phyloP scores from a whole-genome alignment of 192 early-diverging fungal genomes.

The Phycomyces nitens region DNA sequence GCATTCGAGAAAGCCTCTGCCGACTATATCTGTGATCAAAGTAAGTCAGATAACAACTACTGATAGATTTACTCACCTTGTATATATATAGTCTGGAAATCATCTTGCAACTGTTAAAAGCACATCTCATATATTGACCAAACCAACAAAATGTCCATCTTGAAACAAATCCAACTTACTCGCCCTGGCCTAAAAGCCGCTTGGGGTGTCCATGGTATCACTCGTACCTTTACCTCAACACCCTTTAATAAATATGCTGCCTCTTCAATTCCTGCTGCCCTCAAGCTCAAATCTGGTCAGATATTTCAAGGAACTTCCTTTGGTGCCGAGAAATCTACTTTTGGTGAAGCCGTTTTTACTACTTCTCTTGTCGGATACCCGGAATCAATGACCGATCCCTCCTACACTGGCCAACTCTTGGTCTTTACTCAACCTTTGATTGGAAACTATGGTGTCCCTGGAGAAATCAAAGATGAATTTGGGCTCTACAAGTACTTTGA shows the following conservation, averaged over 20 bases:
- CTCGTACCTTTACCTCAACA: slow-evolving; percentile 11
- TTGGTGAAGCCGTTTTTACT: slow-evolving; percentile 95
- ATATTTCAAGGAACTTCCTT: slow-evolving; percentile 84
- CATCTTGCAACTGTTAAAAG: slow-evolving; percentile 18
- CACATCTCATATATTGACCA: background rate
- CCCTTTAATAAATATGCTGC: background rate
- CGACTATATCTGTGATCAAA: slow-evolving; percentile 90
- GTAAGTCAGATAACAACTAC: slow-evolving; percentile 31
- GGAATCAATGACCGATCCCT: slow-evolving; percentile 96
- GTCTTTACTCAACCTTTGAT: slow-evolving; percentile 95
- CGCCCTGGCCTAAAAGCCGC: background rate
- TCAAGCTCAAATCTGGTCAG: slow-evolving; percentile 80
- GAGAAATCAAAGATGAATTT: slow-evolving; percentile 64
- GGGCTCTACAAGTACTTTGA: slow-evolving; percentile 89
- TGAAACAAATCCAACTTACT: slow-evolving; percentile 14
- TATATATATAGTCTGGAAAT: slow-evolving; percentile 26
- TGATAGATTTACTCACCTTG: slow-evolving; percentile 1
- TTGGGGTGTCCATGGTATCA: background rate
- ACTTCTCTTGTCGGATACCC: slow-evolving; percentile 94
- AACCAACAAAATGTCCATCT: slow-evolving; percentile 5
- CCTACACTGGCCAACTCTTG: slow-evolving; percentile 93
- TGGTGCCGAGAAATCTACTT: slow-evolving; percentile 64
- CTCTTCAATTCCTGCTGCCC: slow-evolving; percentile 47
- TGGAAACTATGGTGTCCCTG: slow-evolving; percentile 95
- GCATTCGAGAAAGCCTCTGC: slow-evolving; percentile 79